Percentiles rank a stretch among this genome's conserved stretches.
Conservation (phyloP, 139 green algal genomes). For the Edaphochlamys debaryana region DNA sequence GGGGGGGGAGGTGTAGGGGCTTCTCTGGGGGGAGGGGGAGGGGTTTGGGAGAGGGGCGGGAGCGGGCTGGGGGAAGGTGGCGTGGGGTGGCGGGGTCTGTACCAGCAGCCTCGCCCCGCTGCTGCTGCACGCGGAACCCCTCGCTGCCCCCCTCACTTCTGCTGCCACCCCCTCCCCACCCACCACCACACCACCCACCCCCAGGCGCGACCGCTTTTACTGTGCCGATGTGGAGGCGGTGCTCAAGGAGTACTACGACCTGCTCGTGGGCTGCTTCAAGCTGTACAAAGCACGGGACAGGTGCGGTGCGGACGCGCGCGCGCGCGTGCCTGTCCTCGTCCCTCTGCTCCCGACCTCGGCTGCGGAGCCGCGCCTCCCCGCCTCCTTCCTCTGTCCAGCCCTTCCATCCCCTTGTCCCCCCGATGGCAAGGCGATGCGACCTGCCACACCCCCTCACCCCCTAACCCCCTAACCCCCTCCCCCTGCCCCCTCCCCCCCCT, state of each 20-base stretch:
- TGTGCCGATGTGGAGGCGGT: constrained; percentile 14
- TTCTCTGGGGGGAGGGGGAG: no score
- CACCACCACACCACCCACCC: neutral
- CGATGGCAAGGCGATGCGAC: no score
- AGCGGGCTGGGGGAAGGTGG: no score
- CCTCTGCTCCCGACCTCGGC: neutral
- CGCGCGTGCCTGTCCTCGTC: neutral
- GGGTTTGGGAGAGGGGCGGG: no score
- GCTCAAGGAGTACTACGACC: constrained; percentile 38
- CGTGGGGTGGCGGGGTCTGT: no score
- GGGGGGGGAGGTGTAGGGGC: no score
- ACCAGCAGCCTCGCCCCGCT: no score
- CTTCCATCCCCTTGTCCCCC: neutral
- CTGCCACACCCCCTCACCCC: no score
- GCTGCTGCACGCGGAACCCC: no score
- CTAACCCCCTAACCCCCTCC: neutral
- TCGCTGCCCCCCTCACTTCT: no score
- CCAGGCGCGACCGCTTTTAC: constrained; percentile 43
- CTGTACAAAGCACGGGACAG: constrained; percentile 57
- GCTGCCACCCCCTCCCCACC: no score
- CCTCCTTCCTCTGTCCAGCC: neutral
- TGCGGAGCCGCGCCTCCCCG: neutral
- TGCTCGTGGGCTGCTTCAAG: constrained; percentile 49
- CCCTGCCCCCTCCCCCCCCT: neutral
- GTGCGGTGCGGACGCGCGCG: no score